Base-by-base conservation (phyloP, 768 basidiomycete species). In the Lentinus tigrinus region DNA sequence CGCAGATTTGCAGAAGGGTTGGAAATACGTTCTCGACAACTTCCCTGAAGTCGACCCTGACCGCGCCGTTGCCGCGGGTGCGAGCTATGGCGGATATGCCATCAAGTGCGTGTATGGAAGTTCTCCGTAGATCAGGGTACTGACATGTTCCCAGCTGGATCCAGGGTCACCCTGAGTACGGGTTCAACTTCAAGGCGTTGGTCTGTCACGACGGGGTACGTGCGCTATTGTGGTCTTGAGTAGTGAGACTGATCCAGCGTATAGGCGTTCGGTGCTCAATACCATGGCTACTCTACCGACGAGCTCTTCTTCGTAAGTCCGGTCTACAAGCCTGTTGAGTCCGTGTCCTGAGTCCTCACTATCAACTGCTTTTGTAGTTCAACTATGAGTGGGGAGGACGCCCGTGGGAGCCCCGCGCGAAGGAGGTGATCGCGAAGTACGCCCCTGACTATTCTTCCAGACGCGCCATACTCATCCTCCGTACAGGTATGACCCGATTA, bases 201-300 rank as follows among this genome's bases (percentile, higher is more conserved):
- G 83, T 95, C 13, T 88, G 87, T 64, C 96, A 98, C 67, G 96
- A 99, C 67, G 96, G 96, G 9, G 91, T 94, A 69, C 47, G 75
- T 72, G 37, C 21, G 37, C 1, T 9, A 11, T 57, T 47, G 37
- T 44, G 21, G 36, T 47, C 10, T 39, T 42, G 14, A 39, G 21
- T 8, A 16, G 17, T 40, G 9, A 5, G 11, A 24, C 46, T 48
- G 4, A 53, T 31, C 5, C 5, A 10, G 3, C 13, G 7, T 37
- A 10, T 47, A 87, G 85, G 82, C 90, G 24, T 94, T 95, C 63
- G 89, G 93, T 65, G 78, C 87, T 3, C 78, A 72, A 8, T 89
- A 89, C 72, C 88, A 88, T 47, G 93, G 88, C n/a, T 94, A 86
- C 69, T 83, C 88, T 14, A 98, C 95, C 10, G 95, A 98, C 51